Evolutionary conservation across 176 grass and related monocot genomes (phyloP), one percentile per base, ranked within the genome.

Genomic region (Aegilops umbellulata): DNA sequence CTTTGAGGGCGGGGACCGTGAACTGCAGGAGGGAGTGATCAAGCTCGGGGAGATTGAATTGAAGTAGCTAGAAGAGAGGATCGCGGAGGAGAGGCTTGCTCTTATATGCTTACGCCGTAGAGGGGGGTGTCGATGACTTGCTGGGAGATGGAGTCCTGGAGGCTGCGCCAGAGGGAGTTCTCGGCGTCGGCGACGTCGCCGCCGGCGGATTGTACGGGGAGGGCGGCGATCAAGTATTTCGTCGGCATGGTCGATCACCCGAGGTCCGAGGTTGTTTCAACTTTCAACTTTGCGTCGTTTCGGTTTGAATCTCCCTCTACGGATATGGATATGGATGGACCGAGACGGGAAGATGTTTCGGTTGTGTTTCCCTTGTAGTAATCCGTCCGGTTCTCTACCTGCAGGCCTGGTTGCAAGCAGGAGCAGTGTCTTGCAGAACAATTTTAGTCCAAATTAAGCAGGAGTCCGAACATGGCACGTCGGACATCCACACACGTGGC

Each of bases 171-270:
- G 24, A 87, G 79, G 24, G 89, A 47, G 77, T 30, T 61, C 7
- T 87, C 76, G 32, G 86, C 53, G 32, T 80, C 80, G 3, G 39
- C 24, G 73, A 26, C 78, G 72, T 63, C 29, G 31, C 76, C 90
- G 34, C 80, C 80, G 4, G 41, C 25, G 73, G 73, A 77, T 46
- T 94, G 91, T 74, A 90, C 96, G 30, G 90, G 84, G 41, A 99
- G 94, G 12, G 93, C 89, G 25, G 80, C 90, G 72, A 99, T 96
- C 97, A 90, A 91, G 80, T 99, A 99, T 2, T 92, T 83, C 1
- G 88, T 86, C 1, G 94, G 82, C 97, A 99, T 99, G 11, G 85
- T 47, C 35, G 36, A 14, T 36, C 42, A 46, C 42, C 42, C 42
- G 42, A 46, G 42, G 42, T 7, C 19, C 53, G 53, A 20, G 53